These are phyloP conservation scores for Rhizopus sp. DNA, from an alignment of 371 early-diverging fungal genomes.

Conservation along the genomic window DNA sequence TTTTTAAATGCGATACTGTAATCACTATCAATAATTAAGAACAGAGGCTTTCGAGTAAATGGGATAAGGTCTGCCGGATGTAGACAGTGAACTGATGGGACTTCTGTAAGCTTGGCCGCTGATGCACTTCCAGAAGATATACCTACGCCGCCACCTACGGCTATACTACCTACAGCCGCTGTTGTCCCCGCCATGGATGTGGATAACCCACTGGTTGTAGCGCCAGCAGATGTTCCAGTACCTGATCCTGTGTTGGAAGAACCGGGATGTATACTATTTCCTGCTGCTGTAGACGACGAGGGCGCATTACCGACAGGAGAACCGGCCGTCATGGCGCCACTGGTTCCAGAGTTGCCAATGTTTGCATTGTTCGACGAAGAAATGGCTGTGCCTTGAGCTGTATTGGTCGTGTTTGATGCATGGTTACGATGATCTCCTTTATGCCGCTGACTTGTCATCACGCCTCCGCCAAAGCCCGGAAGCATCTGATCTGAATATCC, in stretches of 20 bases:
- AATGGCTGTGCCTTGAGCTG: constrained; percentile 2
- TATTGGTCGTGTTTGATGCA: constrained; percentile 12
- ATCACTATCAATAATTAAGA: constrained; percentile 89
- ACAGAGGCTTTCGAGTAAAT: constrained; percentile 91
- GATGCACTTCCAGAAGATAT: not conserved
- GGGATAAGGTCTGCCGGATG: constrained; percentile 92
- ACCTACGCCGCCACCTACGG: not conserved
- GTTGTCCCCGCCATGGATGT: not conserved
- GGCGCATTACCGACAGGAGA: not conserved
- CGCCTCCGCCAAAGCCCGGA: constrained; percentile 75
- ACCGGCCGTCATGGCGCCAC: not conserved
- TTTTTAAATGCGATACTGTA: constrained; percentile 77
- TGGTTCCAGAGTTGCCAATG: constrained; percentile 3
- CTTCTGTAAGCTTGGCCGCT: not conserved
- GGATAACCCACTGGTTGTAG: not conserved
- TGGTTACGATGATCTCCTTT: constrained; percentile 5
- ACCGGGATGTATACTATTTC: not conserved
- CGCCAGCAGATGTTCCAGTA: not conserved
- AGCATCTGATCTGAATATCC: constrained; percentile 43
- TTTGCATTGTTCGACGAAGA: not conserved
- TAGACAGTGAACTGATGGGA: constrained; percentile 66
- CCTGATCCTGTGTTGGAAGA: not conserved
- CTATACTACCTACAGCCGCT: not conserved
- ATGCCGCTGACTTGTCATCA: constrained; percentile 53
- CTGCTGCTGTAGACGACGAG: not conserved